phyloP scores from a whole-genome alignment of 345 rosid genomes.

The Boechera divaricarpa region DNA sequence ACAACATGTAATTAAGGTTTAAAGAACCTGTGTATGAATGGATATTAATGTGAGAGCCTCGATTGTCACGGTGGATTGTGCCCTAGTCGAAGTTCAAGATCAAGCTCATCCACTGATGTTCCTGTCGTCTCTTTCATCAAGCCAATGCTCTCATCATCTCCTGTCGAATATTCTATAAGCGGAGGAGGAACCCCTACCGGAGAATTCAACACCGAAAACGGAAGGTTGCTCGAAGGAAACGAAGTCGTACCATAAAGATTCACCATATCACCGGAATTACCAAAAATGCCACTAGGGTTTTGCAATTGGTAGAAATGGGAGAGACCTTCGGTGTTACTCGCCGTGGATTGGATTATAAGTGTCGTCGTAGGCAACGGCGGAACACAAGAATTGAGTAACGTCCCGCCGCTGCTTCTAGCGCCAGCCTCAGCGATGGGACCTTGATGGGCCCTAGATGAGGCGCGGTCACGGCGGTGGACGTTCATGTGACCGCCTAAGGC shows the following conservation, averaged over 20 bases:
- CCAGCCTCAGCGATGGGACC: slow-evolving; percentile 38
- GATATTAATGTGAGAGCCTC: slow-evolving; percentile 24
- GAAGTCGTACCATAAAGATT: slow-evolving; percentile 49
- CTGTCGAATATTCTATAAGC: slow-evolving; percentile 30
- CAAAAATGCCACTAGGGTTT: slow-evolving; percentile 55
- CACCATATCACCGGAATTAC: slow-evolving; percentile 36
- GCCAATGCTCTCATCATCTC: slow-evolving; percentile 39
- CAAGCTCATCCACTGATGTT: slow-evolving; percentile 63
- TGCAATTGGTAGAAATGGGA: slow-evolving; percentile 75
- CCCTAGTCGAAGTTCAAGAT: slow-evolving; percentile 93
- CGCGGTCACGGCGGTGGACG: slow-evolving; percentile 93
- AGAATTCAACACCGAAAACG: slow-evolving; percentile 38
- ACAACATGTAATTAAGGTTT: slow-evolving; percentile 24
- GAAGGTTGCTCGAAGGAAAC: slow-evolving; percentile 49
- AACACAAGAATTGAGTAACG: slow-evolving; percentile 47
- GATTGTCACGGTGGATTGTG: slow-evolving; percentile 47
- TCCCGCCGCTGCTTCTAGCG: slow-evolving; percentile 9
- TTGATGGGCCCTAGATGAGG: slow-evolving; percentile 76
- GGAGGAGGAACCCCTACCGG: slow-evolving; percentile 40
- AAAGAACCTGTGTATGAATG: slow-evolving; percentile 36
- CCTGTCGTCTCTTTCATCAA: slow-evolving; percentile 45
- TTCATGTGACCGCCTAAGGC: slow-evolving; percentile 99
- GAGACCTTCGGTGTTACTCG: slow-evolving; percentile 50
- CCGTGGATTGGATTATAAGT: slow-evolving; percentile 40
- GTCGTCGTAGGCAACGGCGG: slow-evolving; percentile 30